Base-by-base conservation (phyloP, 257 asterid species). In the Penstemon davidsonii region DNA sequence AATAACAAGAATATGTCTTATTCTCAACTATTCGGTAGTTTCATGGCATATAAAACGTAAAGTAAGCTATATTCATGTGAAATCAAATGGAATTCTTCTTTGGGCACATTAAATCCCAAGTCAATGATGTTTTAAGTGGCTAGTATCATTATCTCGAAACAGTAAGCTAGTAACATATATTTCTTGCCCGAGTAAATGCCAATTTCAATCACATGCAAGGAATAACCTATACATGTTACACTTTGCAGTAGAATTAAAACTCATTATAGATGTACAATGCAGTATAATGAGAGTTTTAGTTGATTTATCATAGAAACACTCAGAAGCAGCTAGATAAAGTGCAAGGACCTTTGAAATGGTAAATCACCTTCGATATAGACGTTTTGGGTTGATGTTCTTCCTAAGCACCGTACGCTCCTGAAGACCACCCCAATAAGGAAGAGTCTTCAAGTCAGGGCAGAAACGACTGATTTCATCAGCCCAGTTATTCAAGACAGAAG, bases 401-500 rank as follows among this genome's bases (percentile, higher is more conserved):
- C 97, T 87, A 56, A 91, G 92, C 66, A 94, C 81, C 38, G 77
- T 85, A 55, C 99, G 87, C 82, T 94, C 99, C 74, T 84, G 87
- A 60, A 81, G 79, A 52, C 91, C 95, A 78, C 99, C 99, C 97
- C 97, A 94, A 64, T 94, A 94, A 33, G 99, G 97, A 77, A 94
- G 97, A 60, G 92, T 86, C 77, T 87, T 94, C 76, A 94, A 74
- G 71, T 91, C 99, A 72, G 99, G 99, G 81, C 97, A 88, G 79
- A 91, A 94, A 77, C 97, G 97, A 67, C 96, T 85, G 80, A 94
- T 87, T 82, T 94, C 99, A 79, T 91, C 97, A 63, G 96, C 97
- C 99, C 99, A 94, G 76, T 94, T 94, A 76, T 79, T 91, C 87
- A 94, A 77, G 74, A 94, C 99, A 53, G 97, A 91, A 37, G 99